Base-by-base conservation (phyloP, 257 asterid genomes). In the Gentiana dahurica region DNA sequence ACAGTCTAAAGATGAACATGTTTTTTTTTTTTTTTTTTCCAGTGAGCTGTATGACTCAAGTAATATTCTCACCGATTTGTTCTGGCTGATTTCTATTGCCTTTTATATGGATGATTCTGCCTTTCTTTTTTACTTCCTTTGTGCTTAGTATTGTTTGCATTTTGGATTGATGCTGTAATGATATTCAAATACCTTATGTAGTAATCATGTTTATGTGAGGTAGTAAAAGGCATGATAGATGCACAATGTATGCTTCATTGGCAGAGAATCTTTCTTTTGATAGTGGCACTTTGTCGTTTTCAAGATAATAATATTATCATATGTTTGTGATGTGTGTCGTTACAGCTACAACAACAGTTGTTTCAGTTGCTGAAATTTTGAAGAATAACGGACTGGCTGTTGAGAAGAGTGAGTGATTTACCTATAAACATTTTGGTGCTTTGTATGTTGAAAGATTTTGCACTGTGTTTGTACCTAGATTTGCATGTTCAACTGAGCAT, bases 371-470 rank as follows among this genome's bases (percentile, higher is more conserved):
- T 34, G 95, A 88, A 74, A 88, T 88, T 56, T 75, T 85, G 76
- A 88, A 88, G 79, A 88, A 88, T 71, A 81, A 76, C 66, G 97
- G 97, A 58, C 73, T 88, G 68, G 96, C 96, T 63, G 70, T 79
- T 63, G 96, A 88, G 75, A 88, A 85, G 83, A 85, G 97, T 88
- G 79, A 81, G 95, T 71, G 61, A 53, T 53, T 41, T 47, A n/a
- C 37, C 13, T 65, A 24, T 24, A 34, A 36, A 9, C 33, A 43
- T 51, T 33, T 53, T 51, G 13, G 43, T 44, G 3, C 56, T 12
- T 50, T 50, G 50, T 41, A 24, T 24, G n/a, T 41, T 50, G 11
- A n/a, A 43, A 8, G n/a, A 24, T 36, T 7, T 63, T 8, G 12
- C 9, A 43, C 11, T 63, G 12, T 34, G 6, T 41, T 2, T 11